Conservation (phyloP, 495 filamentous ascomycete species). For the Aspergillus funiculosus region DNA sequence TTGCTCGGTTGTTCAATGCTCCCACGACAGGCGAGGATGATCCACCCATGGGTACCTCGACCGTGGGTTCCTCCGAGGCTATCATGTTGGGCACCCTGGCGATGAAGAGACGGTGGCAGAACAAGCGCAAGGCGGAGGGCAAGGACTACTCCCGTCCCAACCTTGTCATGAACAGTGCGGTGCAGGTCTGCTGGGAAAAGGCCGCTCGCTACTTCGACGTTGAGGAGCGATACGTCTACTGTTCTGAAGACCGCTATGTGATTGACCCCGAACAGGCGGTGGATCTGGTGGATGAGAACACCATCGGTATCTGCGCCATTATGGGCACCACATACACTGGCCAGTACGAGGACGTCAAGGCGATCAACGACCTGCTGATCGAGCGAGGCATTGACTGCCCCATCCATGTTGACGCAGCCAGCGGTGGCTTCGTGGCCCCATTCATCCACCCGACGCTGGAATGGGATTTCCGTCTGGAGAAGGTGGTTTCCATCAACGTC, state of each 20-base stretch:
- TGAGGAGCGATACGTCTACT: slow-evolving; percentile 84
- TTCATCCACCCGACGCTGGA: slow-evolving; percentile 72
- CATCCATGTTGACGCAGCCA: slow-evolving; percentile 89
- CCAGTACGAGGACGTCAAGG: slow-evolving; percentile 90
- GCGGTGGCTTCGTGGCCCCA: slow-evolving; percentile 83
- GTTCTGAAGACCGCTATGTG: slow-evolving; percentile 72
- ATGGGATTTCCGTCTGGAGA: slow-evolving; percentile 85
- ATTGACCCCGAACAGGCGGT: slow-evolving; percentile 84
- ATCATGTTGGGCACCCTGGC: slow-evolving; percentile 87
- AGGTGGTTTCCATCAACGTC: slow-evolving; percentile 87
- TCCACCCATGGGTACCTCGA: slow-evolving; percentile 71
- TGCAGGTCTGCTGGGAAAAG: slow-evolving; percentile 96
- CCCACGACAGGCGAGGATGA: slow-evolving; percentile 45
- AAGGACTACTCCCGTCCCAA: slow-evolving; percentile 74
- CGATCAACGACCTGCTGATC: slow-evolving; percentile 75
- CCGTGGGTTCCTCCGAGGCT: slow-evolving; percentile 81
- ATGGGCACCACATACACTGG: slow-evolving; percentile 90
- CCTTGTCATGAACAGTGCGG: slow-evolving; percentile 86
- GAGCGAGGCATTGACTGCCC: slow-evolving; percentile 67
- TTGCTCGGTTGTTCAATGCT: slow-evolving; percentile 72
- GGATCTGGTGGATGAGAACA: slow-evolving; percentile 84
- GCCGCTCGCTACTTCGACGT: slow-evolving; percentile 89
- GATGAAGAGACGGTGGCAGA: slow-evolving; percentile 95
- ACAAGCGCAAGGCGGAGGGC: slow-evolving; percentile 71
- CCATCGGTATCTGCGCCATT: slow-evolving; percentile 88